phyloP scores from a whole-genome alignment of 2,329 filamentous ascomycete genomes.

The Lachnum nothofagi region DNA sequence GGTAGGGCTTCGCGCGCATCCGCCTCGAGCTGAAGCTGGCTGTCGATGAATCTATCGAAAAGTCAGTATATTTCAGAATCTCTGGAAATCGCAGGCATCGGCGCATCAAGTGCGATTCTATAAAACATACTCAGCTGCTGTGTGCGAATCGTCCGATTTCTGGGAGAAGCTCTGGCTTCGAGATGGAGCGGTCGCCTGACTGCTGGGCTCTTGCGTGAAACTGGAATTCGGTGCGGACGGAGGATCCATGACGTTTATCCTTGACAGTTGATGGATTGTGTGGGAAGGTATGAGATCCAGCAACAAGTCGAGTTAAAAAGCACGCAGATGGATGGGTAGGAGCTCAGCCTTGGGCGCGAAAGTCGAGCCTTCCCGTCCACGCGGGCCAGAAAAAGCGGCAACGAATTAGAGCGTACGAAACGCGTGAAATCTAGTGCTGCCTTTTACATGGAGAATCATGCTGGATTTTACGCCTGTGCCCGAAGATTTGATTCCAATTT shows the following conservation, averaged over 20 bases:
- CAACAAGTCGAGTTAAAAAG: background rate
- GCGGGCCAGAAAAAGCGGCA: too few relatives aligned
- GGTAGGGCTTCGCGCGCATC: slow-evolving; percentile 93
- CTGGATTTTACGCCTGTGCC: too few relatives aligned
- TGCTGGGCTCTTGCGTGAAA: slow-evolving; percentile 10
- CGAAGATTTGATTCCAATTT: too few relatives aligned
- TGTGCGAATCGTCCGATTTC: slow-evolving; percentile 48
- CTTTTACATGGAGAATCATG: too few relatives aligned
- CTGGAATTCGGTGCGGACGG: slow-evolving; percentile 26
- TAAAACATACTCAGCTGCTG: slow-evolving; percentile 39
- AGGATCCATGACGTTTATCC: slow-evolving; percentile 34
- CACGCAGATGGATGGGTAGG: background rate
- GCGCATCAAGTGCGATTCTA: too few relatives aligned
- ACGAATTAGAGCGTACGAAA: too few relatives aligned
- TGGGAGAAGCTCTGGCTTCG: slow-evolving; percentile 58
- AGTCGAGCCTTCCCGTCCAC: too few relatives aligned
- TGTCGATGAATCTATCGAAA: slow-evolving; percentile 68
- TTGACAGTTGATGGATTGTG: background rate
- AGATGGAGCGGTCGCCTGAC: slow-evolving; percentile 22
- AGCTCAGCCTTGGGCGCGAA: slow-evolving; percentile 12
- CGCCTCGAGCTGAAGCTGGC: slow-evolving; percentile 84
- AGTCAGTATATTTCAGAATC: slow-evolving; percentile 8
- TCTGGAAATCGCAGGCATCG: background rate
- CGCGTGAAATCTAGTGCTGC: too few relatives aligned
- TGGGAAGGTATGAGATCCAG: background rate